phyloP scores from a whole-genome alignment of 176 grass and related monocot species.

The Bothriochloa decipiens region DNA sequence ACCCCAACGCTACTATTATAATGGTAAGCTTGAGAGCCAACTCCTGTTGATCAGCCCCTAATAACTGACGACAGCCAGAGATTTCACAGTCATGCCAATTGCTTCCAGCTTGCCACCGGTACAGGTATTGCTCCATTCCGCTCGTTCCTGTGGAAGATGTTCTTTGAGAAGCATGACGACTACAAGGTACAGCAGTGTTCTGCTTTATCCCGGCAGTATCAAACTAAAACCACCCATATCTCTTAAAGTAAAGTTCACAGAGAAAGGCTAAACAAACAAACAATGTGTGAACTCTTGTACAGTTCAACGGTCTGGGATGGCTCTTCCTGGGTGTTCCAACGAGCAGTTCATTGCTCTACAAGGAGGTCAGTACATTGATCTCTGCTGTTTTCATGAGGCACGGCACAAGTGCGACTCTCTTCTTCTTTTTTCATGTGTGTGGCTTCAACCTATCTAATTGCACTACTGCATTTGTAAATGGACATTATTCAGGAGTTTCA shows the following conservation, averaged over 20 bases:
- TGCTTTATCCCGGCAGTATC: background rate
- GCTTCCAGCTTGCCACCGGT: slow-evolving; percentile 79
- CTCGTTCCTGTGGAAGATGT: slow-evolving; percentile 96
- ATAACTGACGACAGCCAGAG: background rate
- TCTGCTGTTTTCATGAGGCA: background rate
- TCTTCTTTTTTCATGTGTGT: background rate
- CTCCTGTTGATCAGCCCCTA: background rate
- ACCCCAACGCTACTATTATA: slow-evolving; percentile 75
- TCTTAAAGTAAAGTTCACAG: background rate
- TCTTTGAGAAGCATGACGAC: slow-evolving; percentile 88
- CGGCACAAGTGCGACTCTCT: background rate
- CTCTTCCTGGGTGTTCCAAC: slow-evolving; percentile 97
- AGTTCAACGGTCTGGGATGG: slow-evolving; percentile 95
- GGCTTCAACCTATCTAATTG: background rate
- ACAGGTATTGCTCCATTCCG: slow-evolving; percentile 94
- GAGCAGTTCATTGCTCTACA: slow-evolving; percentile 82
- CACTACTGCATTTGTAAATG: background rate
- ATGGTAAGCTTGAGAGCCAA: slow-evolving; percentile 56
- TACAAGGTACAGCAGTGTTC: slow-evolving; percentile 67
- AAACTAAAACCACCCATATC: background rate
- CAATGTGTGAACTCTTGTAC: slow-evolving; percentile 34
- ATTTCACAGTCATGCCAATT: slow-evolving; percentile 4
- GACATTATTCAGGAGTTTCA: slow-evolving; percentile 67
- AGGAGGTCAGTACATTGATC: slow-evolving; percentile 47
- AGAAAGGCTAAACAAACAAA: background rate